A percentile compares a stretch with the other conserved stretches of the same genome.
Evolutionary conservation across 257 asterid genomes (phyloP).

Genomic region (Osmanthus fragrans): DNA sequence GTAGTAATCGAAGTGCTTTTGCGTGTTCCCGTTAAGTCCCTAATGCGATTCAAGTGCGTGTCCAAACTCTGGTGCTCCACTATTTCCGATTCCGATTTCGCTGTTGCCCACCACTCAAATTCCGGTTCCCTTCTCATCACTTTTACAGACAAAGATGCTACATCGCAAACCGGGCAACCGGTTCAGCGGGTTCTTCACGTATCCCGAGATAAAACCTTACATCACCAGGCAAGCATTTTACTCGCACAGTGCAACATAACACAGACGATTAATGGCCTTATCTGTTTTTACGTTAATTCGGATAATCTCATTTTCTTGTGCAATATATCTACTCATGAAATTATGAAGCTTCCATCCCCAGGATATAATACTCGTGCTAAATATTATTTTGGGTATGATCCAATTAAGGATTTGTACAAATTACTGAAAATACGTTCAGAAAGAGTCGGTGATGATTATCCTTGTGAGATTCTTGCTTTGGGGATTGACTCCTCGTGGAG

Average conservation of each 20-base stretch:
- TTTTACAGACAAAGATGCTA: neutral
- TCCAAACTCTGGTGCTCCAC: neutral
- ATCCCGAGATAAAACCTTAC: neutral
- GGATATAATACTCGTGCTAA: neutral
- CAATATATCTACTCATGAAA: neutral
- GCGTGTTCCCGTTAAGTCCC: neutral
- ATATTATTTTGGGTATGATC: constrained; percentile 7
- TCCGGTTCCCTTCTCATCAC: neutral
- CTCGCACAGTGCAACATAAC: neutral
- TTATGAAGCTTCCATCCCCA: neutral
- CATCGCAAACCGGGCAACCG: neutral
- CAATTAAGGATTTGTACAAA: neutral
- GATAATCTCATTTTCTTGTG: neutral
- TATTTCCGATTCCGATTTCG: neutral
- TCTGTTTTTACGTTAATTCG: neutral
- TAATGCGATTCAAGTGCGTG: neutral
- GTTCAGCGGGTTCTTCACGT: neutral
- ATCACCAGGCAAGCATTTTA: constrained; percentile 2
- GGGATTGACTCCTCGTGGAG: neutral
- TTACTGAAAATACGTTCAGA: neutral
- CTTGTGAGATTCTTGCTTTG: neutral
- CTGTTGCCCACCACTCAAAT: neutral
- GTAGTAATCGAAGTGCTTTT: neutral
- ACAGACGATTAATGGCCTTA: neutral
- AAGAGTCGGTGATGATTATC: neutral